phyloP scores from a whole-genome alignment of 2,329 filamentous ascomycete genomes.

The Ophiosphaerella korrae region DNA sequence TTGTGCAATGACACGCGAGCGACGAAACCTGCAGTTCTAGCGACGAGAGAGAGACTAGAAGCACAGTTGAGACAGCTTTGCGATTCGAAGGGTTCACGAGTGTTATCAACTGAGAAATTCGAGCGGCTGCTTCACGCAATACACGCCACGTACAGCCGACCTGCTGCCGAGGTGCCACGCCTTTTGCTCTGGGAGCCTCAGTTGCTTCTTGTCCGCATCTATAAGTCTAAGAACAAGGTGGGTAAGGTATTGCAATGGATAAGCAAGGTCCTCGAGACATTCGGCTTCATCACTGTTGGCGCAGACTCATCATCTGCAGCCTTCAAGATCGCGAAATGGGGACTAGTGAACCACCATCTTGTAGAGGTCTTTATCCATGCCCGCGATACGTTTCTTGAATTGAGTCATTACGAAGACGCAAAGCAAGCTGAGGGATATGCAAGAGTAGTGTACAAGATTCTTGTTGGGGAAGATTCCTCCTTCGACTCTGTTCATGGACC shows the following conservation, averaged over 20 bases:
- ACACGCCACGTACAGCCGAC: constrained; percentile 20
- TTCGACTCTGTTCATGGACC: constrained; percentile 14
- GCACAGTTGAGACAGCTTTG: background rate
- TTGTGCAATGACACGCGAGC: constrained; percentile 17
- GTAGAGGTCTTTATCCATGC: constrained; percentile 38
- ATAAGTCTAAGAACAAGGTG: constrained; percentile 5
- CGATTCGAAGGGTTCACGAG: background rate
- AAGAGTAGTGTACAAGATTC: constrained; percentile 37
- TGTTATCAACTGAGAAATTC: constrained; percentile 1
- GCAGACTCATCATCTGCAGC: constrained; percentile 8
- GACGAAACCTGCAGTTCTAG: constrained; percentile 6
- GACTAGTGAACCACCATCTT: constrained; percentile 26
- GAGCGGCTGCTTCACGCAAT: constrained; percentile 18
- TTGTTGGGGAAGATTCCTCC: constrained; percentile 43
- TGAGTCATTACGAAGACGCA: constrained; percentile 19
- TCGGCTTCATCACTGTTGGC: constrained; percentile 22
- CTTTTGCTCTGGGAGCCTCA: constrained; percentile 26
- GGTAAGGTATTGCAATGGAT: constrained; percentile 10
- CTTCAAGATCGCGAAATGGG: constrained; percentile 36
- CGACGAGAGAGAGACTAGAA: constrained; percentile 8
- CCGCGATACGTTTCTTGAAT: constrained; percentile 23
- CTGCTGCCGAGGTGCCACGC: constrained; percentile 24
- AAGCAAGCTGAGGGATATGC: constrained; percentile 38
- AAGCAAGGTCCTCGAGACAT: constrained; percentile 4
- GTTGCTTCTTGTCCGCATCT: constrained; percentile 16